Percentiles rank a stretch among this genome's conserved stretches.
These are phyloP conservation scores for Pseudoneurospora amorphoporcata DNA, from an alignment of 495 filamentous ascomycete genomes.

Conservation along the genomic window DNA sequence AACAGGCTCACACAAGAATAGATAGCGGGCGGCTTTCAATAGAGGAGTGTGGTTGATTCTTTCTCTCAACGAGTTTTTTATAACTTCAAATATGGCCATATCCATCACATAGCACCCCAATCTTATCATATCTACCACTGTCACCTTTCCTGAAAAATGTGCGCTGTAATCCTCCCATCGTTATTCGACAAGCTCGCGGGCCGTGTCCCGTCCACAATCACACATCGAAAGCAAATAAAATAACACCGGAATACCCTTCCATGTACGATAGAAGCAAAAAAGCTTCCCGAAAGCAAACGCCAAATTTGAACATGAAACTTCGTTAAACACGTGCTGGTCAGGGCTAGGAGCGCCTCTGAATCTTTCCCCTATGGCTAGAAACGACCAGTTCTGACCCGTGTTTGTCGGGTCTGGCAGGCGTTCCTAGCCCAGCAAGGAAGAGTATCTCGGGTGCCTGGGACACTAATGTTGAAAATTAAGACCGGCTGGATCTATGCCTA, in stretches of 20 bases:
- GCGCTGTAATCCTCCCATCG: neutral
- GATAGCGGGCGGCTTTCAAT: neutral
- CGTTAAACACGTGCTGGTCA: neutral
- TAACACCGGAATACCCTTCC: neutral
- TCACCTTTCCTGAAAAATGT: neutral
- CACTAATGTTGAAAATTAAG: neutral
- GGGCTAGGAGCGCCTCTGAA: neutral
- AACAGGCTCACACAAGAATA: neutral
- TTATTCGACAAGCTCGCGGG: neutral
- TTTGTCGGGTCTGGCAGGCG: neutral
- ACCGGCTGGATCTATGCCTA: conserved; percentile 3
- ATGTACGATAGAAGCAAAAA: neutral
- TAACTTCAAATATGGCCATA: neutral
- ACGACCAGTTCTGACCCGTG: neutral
- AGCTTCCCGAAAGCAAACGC: neutral
- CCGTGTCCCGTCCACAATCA: neutral
- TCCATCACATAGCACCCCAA: neutral
- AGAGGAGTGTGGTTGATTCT: neutral
- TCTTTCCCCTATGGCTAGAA: neutral
- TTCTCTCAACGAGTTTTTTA: neutral
- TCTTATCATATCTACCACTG: neutral
- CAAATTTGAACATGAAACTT: neutral
- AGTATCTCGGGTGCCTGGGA: neutral
- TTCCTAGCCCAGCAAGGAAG: neutral
- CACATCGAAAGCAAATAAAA: neutral